Percentiles rank a stretch among this genome's conserved stretches.
Evolutionary conservation across 2,329 filamentous ascomycete genomes (phyloP).

Genomic region (Trichophyton mentagrophytes): DNA sequence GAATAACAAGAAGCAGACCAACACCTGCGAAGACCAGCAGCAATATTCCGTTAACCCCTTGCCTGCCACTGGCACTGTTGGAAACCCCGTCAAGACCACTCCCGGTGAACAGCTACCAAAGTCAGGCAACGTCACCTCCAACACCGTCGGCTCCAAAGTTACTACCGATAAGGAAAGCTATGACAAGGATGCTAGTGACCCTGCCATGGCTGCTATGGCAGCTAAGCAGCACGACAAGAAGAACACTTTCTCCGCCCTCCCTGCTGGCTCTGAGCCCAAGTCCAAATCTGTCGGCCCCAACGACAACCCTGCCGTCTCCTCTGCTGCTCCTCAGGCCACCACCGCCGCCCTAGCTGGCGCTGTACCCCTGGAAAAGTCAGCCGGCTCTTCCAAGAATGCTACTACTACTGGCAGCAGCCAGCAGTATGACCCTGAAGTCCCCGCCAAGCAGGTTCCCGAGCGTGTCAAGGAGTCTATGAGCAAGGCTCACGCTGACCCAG

Average conservation of each 20-base stretch:
- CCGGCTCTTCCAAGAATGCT: neutral
- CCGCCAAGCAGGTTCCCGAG: conserved; percentile 32
- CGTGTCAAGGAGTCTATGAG: conserved; percentile 34
- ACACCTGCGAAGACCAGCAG: no score
- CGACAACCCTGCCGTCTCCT: conserved; percentile 41
- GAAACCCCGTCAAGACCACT: conserved; percentile 68
- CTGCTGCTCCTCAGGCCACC: conserved; percentile 36
- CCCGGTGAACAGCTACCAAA: conserved; percentile 74
- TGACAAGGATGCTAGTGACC: conserved; percentile 53
- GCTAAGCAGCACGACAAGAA: conserved; percentile 18
- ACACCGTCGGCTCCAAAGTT: conserved; percentile 55
- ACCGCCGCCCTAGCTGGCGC: conserved; percentile 34
- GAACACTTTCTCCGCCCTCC: neutral
- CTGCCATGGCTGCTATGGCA: conserved; percentile 33
- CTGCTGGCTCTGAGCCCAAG: neutral
- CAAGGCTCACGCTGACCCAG: conserved; percentile 48
- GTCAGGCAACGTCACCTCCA: conserved; percentile 46
- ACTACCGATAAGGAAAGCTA: conserved; percentile 72
- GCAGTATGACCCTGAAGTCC: conserved; percentile 20
- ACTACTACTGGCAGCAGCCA: conserved; percentile 10
- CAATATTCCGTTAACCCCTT: conserved; percentile 42
- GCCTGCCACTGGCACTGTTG: conserved; percentile 44
- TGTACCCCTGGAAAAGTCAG: conserved; percentile 30
- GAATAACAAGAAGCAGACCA: no score
- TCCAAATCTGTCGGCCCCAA: conserved; percentile 7